These are phyloP conservation scores for Saprolegnia diclina DNA, from an alignment of 352 stramenopile species.

Conservation along the genomic window DNA sequence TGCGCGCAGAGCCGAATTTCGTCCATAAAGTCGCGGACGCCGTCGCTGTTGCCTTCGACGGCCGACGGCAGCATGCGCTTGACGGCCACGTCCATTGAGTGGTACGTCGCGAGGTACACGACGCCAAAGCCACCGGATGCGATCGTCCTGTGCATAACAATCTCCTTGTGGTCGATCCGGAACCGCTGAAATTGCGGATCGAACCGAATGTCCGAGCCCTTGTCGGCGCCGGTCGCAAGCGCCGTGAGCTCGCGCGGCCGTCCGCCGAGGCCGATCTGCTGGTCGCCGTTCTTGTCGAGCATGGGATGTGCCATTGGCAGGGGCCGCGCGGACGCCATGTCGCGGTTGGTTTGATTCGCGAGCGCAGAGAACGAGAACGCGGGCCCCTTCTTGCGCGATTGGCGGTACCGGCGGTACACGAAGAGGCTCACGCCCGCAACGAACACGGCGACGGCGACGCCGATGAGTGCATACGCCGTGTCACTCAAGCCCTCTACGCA, in stretches of 20 bases:
- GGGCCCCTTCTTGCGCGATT: background rate
- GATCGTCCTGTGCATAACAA: constrained; percentile 38
- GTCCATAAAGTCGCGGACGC: constrained; percentile 42
- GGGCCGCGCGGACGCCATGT: background rate
- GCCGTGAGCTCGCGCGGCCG: constrained; percentile 15
- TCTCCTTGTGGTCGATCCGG: constrained; percentile 44
- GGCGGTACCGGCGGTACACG: constrained; percentile 12
- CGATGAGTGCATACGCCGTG: constrained; percentile 9
- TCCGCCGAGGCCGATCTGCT: background rate
- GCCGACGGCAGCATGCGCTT: constrained; percentile 41
- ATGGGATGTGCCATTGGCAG: background rate
- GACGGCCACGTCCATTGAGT: constrained; percentile 35
- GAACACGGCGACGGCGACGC: constrained; percentile 1
- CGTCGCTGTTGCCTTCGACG: constrained; percentile 30
- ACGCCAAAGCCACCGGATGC: constrained; percentile 54
- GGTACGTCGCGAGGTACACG: constrained; percentile 46
- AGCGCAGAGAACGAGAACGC: constrained; percentile 15
- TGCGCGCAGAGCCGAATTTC: constrained; percentile 59
- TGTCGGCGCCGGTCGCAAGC: constrained; percentile 30
- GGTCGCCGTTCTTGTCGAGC: background rate
- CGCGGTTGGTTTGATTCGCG: constrained; percentile 3
- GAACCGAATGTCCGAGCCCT: constrained; percentile 59
- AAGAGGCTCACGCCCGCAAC: constrained; percentile 12
- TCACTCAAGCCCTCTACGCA: constrained; percentile 2
- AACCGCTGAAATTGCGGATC: constrained; percentile 52